Base-by-base conservation (phyloP, 305 asterid species). In the Salvia sclarea region DNA sequence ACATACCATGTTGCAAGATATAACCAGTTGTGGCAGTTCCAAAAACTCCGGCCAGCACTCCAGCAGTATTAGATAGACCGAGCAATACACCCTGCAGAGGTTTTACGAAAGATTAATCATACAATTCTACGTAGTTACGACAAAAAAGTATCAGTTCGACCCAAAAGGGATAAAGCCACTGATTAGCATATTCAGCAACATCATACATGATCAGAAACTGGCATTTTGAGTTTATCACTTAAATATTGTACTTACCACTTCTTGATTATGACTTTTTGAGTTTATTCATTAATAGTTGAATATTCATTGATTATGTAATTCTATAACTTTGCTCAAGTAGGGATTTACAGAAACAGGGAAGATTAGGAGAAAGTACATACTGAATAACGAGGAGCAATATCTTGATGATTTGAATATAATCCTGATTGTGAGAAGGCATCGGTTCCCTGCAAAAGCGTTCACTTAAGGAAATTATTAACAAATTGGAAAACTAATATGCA, bases 361-460 rank as follows among this genome's bases (percentile, higher is more conserved):
- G 18, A 53, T 48, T 31, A 66, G 20, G 60, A 54, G 31, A 21
- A 66, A 67, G 24, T 70, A 78, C 95, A 81, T 74, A 87, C 97
- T 66, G 97, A 82, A 82, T 91, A 91, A 61, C 95, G 93, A 60
- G 97, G 96, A 70, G 93, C 97, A 33, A 91, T 91, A 80, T 88
- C 96, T 78, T 86, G 96, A 79, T 91, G 96, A 78, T 88, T 91
- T 58, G 97, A 91, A 80, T 91, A 91, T 35, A 91, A 79, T 38
- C 97, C 97, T 63, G 97, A 91, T 76, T 91, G 97, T 21, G 97
- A 91, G 69, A 91, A 91, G 38, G 97, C 97, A 80, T 91, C 96
- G 44, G 81, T 62, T 68, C 97, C 97, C 96, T 88, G 87, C 52
- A 70, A 50, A 68, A 45, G 44, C 76, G 74, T 37, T 38, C 22